These are phyloP conservation scores for Diplotaxis tenuifolia DNA, from an alignment of 345 rosid species.

Conservation along the genomic window DNA sequence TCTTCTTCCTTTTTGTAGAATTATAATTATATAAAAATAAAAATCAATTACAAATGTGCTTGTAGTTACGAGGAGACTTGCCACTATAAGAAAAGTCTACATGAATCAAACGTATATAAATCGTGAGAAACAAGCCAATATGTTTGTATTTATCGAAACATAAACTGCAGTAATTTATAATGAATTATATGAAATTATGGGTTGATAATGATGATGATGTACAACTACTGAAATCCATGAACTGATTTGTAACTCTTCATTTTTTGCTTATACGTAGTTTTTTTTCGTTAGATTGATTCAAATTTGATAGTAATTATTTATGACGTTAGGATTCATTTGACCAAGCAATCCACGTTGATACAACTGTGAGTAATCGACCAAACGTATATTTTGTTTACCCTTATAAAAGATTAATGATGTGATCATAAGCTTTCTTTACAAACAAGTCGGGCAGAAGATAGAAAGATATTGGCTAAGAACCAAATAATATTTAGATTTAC, in stretches of 20 bases:
- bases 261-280: neutral
- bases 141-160: conserved; percentile 5
- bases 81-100: conserved; percentile 3
- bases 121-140: neutral
- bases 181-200: neutral
- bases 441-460: neutral
- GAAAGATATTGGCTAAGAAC: neutral
- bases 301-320: neutral
- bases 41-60: neutral
- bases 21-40: neutral
- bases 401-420: conserved; percentile 27
- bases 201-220: neutral
- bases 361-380: conserved; percentile 31
- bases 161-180: neutral
- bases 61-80: conserved; percentile 14
- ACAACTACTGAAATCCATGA: neutral
- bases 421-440: neutral
- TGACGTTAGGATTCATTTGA: neutral
- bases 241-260: neutral
- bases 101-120: neutral
- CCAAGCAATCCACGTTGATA: neutral
- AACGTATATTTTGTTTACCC: conserved; percentile 20
- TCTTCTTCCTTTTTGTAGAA: conserved; percentile 27
- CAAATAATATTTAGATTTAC: neutral
- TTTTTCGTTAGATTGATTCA: neutral